Evolutionary conservation across 2,329 filamentous ascomycete species (phyloP), one percentile per base, ranked within the genome.

Genomic region (Calonectria henricotiae): DNA sequence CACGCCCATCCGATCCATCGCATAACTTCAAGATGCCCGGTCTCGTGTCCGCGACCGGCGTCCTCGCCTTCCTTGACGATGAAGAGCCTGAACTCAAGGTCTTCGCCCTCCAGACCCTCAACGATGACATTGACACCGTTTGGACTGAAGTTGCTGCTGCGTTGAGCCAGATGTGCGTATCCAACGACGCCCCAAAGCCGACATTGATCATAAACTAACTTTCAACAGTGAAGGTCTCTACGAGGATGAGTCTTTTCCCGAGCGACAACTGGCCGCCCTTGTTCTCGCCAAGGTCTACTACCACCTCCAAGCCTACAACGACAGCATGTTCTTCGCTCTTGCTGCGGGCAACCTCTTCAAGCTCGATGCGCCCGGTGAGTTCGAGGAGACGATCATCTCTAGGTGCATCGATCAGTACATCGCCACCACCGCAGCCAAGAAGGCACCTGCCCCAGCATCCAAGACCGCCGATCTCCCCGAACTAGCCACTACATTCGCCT

Each of bases 361-460:
- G 85, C 90, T 98, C 75, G 94, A 98, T 79, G 89, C 92, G 65
- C 92, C 94, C 63, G 93, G 94, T 83, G 96, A 99, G 86, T 99
- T 98, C 80, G 96, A 99, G 84, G 95, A 99, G 86, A 99, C 96
- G 68, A 98, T 99, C 85, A 95, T 98, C 82, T 96, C 96, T 70
- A 98, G 97, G 89, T 99, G 96, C 81, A 91, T 99, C 79, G 96
- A 99, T 83, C 97, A 97, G 75, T 99, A 98, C 85, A 98, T 99
- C 79, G 92, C 94, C 70, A 89, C 95, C 49, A 88, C 86, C 62
- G 85, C 87, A 49, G 84, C 87, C 71, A 85, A 87, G 75, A 86
- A 89, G 76, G 79, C 82, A 23, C 82, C 84, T 15, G 79, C 87
- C 58, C 84, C 83, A 75, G 79, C 80, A 43, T 80, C 80, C n/a